These are phyloP conservation scores for Russula ochroleuca DNA, from an alignment of 768 basidiomycete species.

Conservation along the genomic window DNA sequence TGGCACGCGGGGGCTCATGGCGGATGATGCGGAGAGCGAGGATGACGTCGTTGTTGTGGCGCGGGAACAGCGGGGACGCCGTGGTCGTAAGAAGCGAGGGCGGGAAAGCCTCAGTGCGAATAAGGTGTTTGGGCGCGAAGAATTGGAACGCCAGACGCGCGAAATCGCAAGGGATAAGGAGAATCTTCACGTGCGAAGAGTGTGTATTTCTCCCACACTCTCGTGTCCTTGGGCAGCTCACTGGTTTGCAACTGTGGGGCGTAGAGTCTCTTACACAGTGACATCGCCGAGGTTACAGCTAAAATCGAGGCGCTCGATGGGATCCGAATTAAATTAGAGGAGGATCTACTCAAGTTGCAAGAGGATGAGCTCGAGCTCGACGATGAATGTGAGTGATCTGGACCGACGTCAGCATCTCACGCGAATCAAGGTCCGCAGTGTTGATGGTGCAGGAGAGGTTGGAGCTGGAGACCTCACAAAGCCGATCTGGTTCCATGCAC, in stretches of 20 bases:
- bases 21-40: constrained; percentile 61
- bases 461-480: constrained; percentile 57
- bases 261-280: constrained; percentile 79
- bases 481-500: constrained; percentile 33
- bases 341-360: constrained; percentile 78
- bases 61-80: constrained; percentile 39
- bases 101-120: constrained; percentile 64
- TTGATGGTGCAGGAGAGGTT: constrained; percentile 86
- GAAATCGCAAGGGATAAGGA: constrained; percentile 92
- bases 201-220: constrained; percentile 33
- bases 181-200: constrained; percentile 84
- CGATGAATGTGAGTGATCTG: constrained; percentile 70
- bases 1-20: constrained; percentile 67
- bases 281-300: constrained; percentile 82
- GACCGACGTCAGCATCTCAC: constrained; percentile 5
- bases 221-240: constrained; percentile 2
- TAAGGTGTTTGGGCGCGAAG: constrained; percentile 76
- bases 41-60: constrained; percentile 67
- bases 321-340: constrained; percentile 75
- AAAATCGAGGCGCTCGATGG: constrained; percentile 85
- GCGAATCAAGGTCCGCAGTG: constrained; percentile 45
- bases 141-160: constrained; percentile 73
- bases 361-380: constrained; percentile 97
- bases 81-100: constrained; percentile 44
- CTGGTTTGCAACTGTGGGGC: constrained; percentile 6